Base-by-base conservation (phyloP, 2,329 filamentous ascomycete genomes). In the Paradendryphiella salina region DNA sequence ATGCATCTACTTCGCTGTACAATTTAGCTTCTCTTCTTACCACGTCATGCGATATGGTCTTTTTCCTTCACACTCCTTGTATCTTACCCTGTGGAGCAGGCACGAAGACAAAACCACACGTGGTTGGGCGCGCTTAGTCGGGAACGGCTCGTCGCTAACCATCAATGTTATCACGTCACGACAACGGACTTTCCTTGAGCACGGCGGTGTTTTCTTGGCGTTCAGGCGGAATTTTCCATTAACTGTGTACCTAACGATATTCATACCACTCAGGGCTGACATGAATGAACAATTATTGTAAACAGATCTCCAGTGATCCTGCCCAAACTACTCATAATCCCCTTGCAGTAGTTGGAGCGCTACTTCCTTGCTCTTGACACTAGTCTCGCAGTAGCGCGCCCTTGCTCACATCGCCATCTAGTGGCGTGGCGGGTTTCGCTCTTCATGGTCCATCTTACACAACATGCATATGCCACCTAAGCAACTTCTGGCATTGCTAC, bases 11-110 rank as follows among this genome's bases (percentile, higher is more conserved):
- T 66, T 70, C 58, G 46, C 52, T 69, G 67, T 69, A 69, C 46
- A 70, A 61, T 64, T 55, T 67, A 61, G 54, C 29, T 46, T 54
- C 58, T 54, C 49, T 56, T 61, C 55, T 53, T 57, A 56, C 60
- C 59, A 26, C 48, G 46, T 56, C 44, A 43, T 48, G 38, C 45
- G 35, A 52, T 44, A 39, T 54, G 45, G 49, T 54, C 32, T 44
- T 48, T 26, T 52, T 52, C 39, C 33, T 40, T 46, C 46, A 59
- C 57, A 54, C 48, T 55, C 54, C 55, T 61, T 59, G 41, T 49
- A 53, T 57, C 41, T 57, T 60, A 48, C 51, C 43, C 39, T 45
- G 38, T 15, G 49, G 52, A 54, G 21, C 37, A 46, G 48, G 50
- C 45, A 59, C 40, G 52, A 59, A 59, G 35, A 56, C 49, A 56